Conservation (phyloP, 352 stramenopile species). For the Globisporangium takayamanum region DNA sequence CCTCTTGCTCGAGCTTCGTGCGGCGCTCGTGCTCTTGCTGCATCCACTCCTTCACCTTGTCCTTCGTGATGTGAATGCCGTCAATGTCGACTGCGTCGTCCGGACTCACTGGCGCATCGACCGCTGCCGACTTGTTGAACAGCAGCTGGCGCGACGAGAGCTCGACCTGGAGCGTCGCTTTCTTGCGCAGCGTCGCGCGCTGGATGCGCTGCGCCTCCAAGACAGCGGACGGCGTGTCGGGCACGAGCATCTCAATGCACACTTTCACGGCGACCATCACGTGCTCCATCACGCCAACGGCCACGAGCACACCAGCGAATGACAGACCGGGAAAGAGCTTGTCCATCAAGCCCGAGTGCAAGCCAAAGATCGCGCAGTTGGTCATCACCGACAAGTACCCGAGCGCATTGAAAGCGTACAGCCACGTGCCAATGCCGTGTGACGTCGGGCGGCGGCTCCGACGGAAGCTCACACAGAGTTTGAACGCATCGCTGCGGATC, state of each 20-base stretch:
- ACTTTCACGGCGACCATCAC: conserved; percentile 75
- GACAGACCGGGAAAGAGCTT: conserved; percentile 60
- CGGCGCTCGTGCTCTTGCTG: conserved; percentile 64
- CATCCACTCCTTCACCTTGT: conserved; percentile 67
- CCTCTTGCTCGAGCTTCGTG: conserved; percentile 64
- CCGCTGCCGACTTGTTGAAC: conserved; percentile 8
- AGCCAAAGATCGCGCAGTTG: conserved; percentile 92
- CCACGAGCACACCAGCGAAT: conserved; percentile 48
- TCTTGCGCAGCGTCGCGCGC: conserved; percentile 59
- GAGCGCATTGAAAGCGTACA: conserved; percentile 85
- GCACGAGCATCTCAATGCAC: conserved; percentile 74
- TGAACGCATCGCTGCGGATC: conserved; percentile 94
- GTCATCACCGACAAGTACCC: conserved; percentile 91
- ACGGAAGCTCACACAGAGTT: conserved; percentile 84
- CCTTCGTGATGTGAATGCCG: conserved; percentile 23
- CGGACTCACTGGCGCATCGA: conserved; percentile 2
- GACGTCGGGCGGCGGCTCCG: conserved; percentile 57
- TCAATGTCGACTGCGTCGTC: conserved; percentile 17
- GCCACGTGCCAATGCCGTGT: conserved; percentile 91
- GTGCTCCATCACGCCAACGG: conserved; percentile 63
- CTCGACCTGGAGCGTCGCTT: conserved; percentile 66
- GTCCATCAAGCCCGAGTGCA: conserved; percentile 84
- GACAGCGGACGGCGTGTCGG: conserved; percentile 55
- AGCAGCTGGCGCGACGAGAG: conserved; percentile 44
- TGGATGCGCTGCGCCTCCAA: conserved; percentile 61